Evolutionary conservation across 2,329 filamentous ascomycete genomes (phyloP).

Genomic region (Lecanosticta acicola): DNA sequence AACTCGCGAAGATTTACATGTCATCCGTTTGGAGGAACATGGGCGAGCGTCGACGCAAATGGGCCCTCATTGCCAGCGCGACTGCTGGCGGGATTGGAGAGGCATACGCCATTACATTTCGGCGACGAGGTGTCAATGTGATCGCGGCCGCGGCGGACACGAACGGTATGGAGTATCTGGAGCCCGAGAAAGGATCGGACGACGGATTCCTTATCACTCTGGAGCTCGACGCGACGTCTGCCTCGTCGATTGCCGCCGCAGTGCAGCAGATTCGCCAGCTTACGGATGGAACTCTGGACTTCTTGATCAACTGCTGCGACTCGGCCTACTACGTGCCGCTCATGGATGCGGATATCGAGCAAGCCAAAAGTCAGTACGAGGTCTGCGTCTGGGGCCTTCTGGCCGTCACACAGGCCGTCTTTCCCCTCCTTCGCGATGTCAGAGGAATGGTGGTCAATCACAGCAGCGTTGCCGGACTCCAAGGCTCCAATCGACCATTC

Average conservation of each 20-base stretch:
- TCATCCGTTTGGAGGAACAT: too few relatives aligned
- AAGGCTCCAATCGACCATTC: conserved; percentile 19
- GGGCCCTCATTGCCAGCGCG: conserved; percentile 48
- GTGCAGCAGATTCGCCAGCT: conserved; percentile 27
- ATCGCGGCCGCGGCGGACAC: conserved; percentile 37
- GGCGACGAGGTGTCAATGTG: conserved; percentile 41
- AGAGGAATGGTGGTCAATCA: conserved; percentile 36
- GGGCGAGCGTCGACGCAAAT: conserved; percentile 29
- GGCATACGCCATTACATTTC: conserved; percentile 42
- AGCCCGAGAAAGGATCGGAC: conserved; percentile 5
- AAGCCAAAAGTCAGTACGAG: conserved; percentile 47
- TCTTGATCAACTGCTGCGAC: conserved; percentile 48
- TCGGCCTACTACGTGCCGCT: conserved; percentile 28
- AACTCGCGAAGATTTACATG: too few relatives aligned
- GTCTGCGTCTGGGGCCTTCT: conserved; percentile 47
- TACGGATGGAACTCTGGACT: conserved; percentile 37
- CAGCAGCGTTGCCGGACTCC: conserved; percentile 29
- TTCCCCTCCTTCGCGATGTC: conserved; percentile 42
- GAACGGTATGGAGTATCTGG: conserved; percentile 20
- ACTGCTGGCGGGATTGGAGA: conserved; percentile 43
- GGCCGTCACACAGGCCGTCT: conserved; percentile 37
- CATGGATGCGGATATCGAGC: conserved; percentile 25
- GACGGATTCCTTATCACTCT: conserved; percentile 27
- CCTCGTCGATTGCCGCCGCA: conserved; percentile 33
- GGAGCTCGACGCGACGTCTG: conserved; percentile 39